Evolutionary conservation across 805 yeast genomes (phyloP).

Genomic region (Candida xiaguanensis): DNA sequence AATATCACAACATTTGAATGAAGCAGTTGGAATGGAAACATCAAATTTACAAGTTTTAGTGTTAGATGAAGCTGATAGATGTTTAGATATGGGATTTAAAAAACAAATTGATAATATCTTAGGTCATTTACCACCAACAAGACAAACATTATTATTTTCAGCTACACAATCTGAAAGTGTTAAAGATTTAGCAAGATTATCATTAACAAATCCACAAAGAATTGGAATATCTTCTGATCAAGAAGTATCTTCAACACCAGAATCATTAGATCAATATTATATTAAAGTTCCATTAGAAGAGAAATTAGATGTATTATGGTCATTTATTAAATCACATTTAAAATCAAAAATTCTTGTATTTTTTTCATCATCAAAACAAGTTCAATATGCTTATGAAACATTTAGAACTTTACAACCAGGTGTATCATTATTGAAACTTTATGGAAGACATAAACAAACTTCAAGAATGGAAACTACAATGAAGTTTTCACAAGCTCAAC

Average conservation of each 20-base stretch:
- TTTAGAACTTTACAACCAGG: conserved; percentile 90
- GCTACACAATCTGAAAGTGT: conserved; percentile 89
- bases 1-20: conserved; percentile 85
- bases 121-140: conserved; percentile 68
- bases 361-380: conserved; percentile 84
- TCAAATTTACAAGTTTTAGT: conserved; percentile 74
- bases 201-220: conserved; percentile 57
- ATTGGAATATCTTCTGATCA: conserved; percentile 37
- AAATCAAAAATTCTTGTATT: conserved; percentile 79
- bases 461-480: conserved; percentile 78
- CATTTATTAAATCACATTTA: conserved; percentile 79
- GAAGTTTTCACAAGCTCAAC: conserved; percentile 73
- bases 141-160: conserved; percentile 82
- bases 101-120: conserved; percentile 78
- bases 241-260: conserved; percentile 73
- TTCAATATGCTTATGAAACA: conserved; percentile 82
- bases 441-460: conserved; percentile 89
- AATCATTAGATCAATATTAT: conserved; percentile 78
- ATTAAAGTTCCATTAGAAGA: conserved; percentile 69
- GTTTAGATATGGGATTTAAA: conserved; percentile 90
- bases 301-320: conserved; percentile 81
- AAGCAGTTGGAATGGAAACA: conserved; percentile 74
- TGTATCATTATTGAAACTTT: conserved; percentile 77
- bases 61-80: conserved; percentile 89
- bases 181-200: conserved; percentile 75